phyloP scores from a whole-genome alignment of 306 rosid genomes.

The Lathyrus aphaca region DNA sequence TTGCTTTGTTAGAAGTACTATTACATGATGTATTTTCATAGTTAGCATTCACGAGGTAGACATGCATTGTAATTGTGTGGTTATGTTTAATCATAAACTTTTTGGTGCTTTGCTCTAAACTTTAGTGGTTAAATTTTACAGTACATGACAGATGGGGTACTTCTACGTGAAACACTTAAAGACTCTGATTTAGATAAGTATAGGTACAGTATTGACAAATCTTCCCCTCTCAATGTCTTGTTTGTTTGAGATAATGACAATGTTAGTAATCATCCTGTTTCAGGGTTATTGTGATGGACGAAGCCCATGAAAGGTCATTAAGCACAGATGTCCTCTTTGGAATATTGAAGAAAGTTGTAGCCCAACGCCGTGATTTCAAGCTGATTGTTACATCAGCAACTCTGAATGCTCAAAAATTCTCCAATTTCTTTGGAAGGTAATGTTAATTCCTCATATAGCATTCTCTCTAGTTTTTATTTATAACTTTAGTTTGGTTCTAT shows the following conservation, averaged over 20 bases:
- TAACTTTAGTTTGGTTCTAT: slow-evolving; percentile 29
- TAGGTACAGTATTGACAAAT: slow-evolving; percentile 58
- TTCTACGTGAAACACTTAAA: slow-evolving; percentile 93
- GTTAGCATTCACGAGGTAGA: slow-evolving; percentile 8
- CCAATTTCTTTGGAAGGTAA: slow-evolving; percentile 97
- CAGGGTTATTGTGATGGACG: slow-evolving; percentile 98
- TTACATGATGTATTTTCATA: slow-evolving; percentile 11
- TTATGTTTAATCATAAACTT: slow-evolving; percentile 7
- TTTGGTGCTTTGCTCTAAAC: slow-evolving; percentile 34
- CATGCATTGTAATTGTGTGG: slow-evolving; percentile 8
- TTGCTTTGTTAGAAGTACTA: slow-evolving; percentile 4
- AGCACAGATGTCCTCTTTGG: slow-evolving; percentile 95
- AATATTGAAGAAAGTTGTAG: slow-evolving; percentile 93
- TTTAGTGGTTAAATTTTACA: slow-evolving; percentile 49
- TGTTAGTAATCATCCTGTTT: slow-evolving; percentile 39
- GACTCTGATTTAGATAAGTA: slow-evolving; percentile 97
- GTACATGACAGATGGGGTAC: slow-evolving; percentile 99
- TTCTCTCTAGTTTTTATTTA: slow-evolving; percentile 7
- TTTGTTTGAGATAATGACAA: slow-evolving; percentile 32
- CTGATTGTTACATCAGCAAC: slow-evolving; percentile 97
- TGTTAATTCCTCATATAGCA: slow-evolving; percentile 16
- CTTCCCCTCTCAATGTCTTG: not conserved
- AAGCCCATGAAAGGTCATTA: slow-evolving; percentile 97
- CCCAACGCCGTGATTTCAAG: slow-evolving; percentile 94
- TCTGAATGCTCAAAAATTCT: slow-evolving; percentile 87